Evolutionary conservation across 495 filamentous ascomycete genomes (phyloP).

Genomic region (Zalerion maritima): DNA sequence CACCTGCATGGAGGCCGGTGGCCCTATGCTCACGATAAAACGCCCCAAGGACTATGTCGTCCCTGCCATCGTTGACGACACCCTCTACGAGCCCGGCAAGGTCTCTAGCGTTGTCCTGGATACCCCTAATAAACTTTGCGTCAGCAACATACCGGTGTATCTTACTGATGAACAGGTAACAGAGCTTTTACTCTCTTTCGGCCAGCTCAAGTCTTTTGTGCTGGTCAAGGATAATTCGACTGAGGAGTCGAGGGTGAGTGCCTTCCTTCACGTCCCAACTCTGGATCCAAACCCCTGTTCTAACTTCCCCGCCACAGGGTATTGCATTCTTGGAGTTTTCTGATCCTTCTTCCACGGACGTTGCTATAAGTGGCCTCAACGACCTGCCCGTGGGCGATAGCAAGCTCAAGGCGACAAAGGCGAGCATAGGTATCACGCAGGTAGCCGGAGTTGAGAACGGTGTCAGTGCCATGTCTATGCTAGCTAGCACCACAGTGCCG

Average conservation of each 20-base stretch:
- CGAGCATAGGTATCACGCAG: constrained; percentile 85
- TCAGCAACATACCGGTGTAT: constrained; percentile 75
- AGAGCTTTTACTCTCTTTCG: constrained; percentile 79
- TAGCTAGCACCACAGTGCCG: constrained; percentile 76
- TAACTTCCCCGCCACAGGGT: constrained; percentile 43
- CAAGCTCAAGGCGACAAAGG: constrained; percentile 69
- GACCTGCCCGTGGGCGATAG: constrained; percentile 83
- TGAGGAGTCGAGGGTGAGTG: constrained; percentile 74
- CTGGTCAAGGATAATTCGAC: constrained; percentile 77
- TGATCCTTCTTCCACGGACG: constrained; percentile 60
- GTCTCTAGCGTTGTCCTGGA: constrained; percentile 74
- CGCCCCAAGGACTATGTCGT: constrained; percentile 97
- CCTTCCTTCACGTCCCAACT: background rate
- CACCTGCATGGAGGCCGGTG: constrained; percentile 62
- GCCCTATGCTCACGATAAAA: constrained; percentile 60
- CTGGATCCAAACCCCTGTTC: constrained; percentile 1
- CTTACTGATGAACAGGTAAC: constrained; percentile 82
- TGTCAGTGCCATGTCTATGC: constrained; percentile 97
- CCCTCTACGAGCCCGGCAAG: constrained; percentile 59
- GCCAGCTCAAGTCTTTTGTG: constrained; percentile 83
- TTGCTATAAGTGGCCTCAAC: constrained; percentile 83
- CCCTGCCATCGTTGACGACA: constrained; percentile 62
- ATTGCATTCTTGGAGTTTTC: constrained; percentile 94
- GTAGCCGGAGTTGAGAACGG: constrained; percentile 83
- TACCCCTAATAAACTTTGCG: constrained; percentile 85